Evolutionary conservation across 768 basidiomycete genomes (phyloP).

Genomic region (Mycena rebaudengoi): DNA sequence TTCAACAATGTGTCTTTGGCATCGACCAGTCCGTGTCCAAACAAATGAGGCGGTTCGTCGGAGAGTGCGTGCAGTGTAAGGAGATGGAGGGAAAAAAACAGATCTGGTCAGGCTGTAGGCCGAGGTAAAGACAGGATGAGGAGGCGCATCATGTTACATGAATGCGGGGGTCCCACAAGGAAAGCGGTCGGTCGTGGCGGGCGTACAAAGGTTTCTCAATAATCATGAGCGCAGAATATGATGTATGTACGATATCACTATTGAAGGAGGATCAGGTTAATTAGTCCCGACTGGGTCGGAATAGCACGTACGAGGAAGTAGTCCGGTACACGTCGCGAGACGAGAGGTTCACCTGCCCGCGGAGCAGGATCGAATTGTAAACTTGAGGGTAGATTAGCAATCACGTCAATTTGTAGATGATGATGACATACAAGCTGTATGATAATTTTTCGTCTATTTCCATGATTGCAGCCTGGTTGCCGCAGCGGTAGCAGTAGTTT

Average conservation of each 20-base stretch:
- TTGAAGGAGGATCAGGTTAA: not conserved
- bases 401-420: conserved; percentile 13
- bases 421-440: conserved; percentile 82
- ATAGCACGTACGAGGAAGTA: conserved; percentile 83
- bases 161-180: conserved; percentile 4
- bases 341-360: conserved; percentile 96
- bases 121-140: conserved; percentile 19
- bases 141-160: conserved; percentile 1
- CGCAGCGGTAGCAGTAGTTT: conserved; percentile 99
- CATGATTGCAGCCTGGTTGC: conserved; percentile 99
- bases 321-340: conserved; percentile 93
- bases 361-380: conserved; percentile 99
- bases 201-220: conserved; percentile 14
- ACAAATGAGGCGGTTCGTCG: conserved; percentile 22
- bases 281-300: not conserved
- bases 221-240: conserved; percentile 26
- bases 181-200: conserved; percentile 1
- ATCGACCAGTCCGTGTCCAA: conserved; percentile 28
- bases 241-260: conserved; percentile 24
- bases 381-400: conserved; percentile 52
- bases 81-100: not conserved
- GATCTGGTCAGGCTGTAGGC: conserved; percentile 11
- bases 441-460: conserved; percentile 99
- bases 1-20: conserved; percentile 26
- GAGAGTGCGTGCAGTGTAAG: conserved; percentile 7